Evolutionary conservation across 257 asterid species (phyloP).

Genomic region (Nicotiana otophora): DNA sequence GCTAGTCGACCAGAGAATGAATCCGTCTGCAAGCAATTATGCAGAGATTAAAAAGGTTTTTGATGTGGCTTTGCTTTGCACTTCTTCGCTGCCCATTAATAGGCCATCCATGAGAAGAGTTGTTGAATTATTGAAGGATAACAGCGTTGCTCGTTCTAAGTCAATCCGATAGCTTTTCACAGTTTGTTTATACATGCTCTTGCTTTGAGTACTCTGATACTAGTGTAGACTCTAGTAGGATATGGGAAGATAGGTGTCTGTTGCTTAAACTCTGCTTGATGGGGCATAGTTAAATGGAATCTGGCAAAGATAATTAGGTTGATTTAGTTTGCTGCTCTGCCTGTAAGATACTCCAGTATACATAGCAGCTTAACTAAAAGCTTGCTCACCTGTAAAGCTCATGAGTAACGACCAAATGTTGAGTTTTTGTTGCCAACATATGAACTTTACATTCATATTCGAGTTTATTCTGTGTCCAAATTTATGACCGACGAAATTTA

Average conservation of each 20-base stretch:
- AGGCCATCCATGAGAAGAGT: slow-evolving; percentile 87
- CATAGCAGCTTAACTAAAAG: not conserved
- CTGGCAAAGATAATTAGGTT: not conserved
- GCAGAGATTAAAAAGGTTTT: slow-evolving; percentile 44
- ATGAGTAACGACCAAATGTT: too few species aligned
- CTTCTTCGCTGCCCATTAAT: slow-evolving; percentile 46
- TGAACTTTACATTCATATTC: too few species aligned
- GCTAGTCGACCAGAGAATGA: slow-evolving; percentile 49
- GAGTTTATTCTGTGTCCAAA: too few species aligned
- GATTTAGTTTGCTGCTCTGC: not conserved
- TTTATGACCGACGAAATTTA: too few species aligned
- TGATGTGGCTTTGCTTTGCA: slow-evolving; percentile 56
- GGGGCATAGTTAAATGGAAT: not conserved
- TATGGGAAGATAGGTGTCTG: not conserved
- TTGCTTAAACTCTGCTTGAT: not conserved
- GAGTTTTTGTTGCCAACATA: too few species aligned
- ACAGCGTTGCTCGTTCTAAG: slow-evolving; percentile 19
- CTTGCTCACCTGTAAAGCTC: not conserved
- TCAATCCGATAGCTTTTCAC: slow-evolving; percentile 9
- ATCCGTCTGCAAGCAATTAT: slow-evolving; percentile 25
- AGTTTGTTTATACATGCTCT: not conserved
- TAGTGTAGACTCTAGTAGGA: not conserved
- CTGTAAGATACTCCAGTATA: not conserved
- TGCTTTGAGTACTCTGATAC: not conserved
- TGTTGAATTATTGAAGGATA: slow-evolving; percentile 52